Evolutionary conservation across 2,329 filamentous ascomycete species (phyloP), one percentile per base, ranked within the genome.

Genomic region (Nemania bipapillata): DNA sequence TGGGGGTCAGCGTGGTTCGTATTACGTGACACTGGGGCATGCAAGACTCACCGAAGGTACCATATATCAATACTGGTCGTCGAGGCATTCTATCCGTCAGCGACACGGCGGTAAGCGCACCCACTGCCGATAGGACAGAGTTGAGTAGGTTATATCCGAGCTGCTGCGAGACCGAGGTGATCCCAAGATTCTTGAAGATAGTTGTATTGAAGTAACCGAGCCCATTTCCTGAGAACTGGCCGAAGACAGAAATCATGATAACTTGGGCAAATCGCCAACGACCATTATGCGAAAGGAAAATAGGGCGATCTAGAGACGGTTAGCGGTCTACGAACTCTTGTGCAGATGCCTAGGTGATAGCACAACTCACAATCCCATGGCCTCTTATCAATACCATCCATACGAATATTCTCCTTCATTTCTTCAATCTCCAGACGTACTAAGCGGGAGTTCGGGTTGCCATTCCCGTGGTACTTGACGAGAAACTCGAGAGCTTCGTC

Each of bases 161-260:
- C 73, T 85, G 83, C 60, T 77, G 67, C 32, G 79, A 74, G 11
- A 80, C 77, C 5, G 72, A 74, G 1, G 66, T 76, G 70, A 83
- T 73, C 35, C 82, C 81, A 28, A 83, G 77, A 59, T 79, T 77
- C 49, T 79, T 70, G 74, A 83, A 85, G 72, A 86, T 85, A 42
- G 79, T 80, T 7, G 84, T 79, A 75, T 85, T 85, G 77, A 85
- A 86, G 77, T 85, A 86, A 15, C 83, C 82, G 6, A 85, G 80
- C 59, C 83, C 83, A 65, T 85, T 85, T 22, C 83, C 84, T 0
- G 84, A 85, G 76, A 84, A 85, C 73, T 85, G 83, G 17, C 83
- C 83, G 63, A 85, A 85, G 68, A 85, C 78, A 52, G 83, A 83
- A 70, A 85, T 85, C 82, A 85, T 84, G 70, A 85, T 70, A 49